A percentile compares a stretch with the other conserved stretches of the same genome.
Conservation (phyloP, 352 stramenopile genomes). For the Phytophthora idaei region DNA sequence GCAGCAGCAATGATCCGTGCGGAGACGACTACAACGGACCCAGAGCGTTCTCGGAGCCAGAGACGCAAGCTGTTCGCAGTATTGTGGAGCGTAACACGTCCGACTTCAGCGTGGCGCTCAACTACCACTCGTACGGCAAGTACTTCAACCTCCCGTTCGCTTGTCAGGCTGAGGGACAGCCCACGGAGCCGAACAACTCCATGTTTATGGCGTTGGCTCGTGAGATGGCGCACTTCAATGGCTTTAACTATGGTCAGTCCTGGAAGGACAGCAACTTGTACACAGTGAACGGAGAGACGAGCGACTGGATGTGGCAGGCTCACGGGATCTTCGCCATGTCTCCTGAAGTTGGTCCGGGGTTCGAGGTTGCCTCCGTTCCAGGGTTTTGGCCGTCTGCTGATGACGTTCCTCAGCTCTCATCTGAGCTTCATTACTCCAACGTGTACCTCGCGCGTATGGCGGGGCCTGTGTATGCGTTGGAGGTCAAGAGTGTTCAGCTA, state of each 20-base stretch:
- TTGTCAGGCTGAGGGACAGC: constrained; percentile 65
- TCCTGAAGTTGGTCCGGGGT: constrained; percentile 76
- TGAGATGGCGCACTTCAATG: constrained; percentile 80
- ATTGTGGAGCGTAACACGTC: constrained; percentile 60
- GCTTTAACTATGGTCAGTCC: constrained; percentile 76
- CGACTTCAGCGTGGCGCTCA: constrained; percentile 69
- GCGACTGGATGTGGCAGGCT: constrained; percentile 85
- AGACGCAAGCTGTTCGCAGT: constrained; percentile 73
- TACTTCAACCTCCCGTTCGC: constrained; percentile 88
- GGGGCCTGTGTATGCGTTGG: constrained; percentile 61
- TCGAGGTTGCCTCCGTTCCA: constrained; percentile 37
- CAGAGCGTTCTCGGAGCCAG: constrained; percentile 78
- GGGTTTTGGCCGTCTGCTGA: constrained; percentile 77
- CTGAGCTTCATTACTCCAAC: constrained; percentile 81
- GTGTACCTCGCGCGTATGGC: constrained; percentile 54
- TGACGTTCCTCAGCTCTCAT: constrained; percentile 59
- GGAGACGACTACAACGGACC: constrained; percentile 78
- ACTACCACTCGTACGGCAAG: constrained; percentile 87
- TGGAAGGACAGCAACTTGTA: constrained; percentile 89
- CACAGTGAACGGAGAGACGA: constrained; percentile 87
- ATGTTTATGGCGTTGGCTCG: constrained; percentile 60
- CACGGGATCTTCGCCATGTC: constrained; percentile 89
- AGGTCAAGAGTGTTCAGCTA: constrained; percentile 36
- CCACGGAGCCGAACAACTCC: constrained; percentile 33
- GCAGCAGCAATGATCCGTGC: constrained; percentile 70